Conservation (phyloP, 768 basidiomycete species). For the Boletus tylopilopsis region DNA sequence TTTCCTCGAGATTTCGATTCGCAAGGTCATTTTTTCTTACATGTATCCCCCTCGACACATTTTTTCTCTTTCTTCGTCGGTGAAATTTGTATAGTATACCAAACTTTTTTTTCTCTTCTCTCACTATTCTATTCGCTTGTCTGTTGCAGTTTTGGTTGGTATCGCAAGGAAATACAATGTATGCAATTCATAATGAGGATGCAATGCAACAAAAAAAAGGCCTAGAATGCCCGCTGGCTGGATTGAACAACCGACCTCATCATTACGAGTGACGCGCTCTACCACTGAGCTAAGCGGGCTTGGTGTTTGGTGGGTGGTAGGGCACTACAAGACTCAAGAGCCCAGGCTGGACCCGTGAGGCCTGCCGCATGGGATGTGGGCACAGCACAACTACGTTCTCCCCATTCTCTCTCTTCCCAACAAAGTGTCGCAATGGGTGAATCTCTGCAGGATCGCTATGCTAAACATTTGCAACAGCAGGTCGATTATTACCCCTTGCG, state of each 20-base stretch:
- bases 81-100: conserved; percentile 24
- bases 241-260: conserved; percentile 45
- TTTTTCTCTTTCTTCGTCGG: not conserved
- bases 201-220: not conserved
- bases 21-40: not conserved
- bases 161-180: not conserved
- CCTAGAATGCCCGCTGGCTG: conserved; percentile 36
- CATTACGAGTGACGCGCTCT: conserved; percentile 44
- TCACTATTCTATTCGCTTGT: not conserved
- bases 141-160: not conserved
- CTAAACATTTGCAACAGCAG: too few relatives aligned
- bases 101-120: not conserved
- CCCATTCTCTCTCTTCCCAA: too few relatives aligned
- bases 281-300: conserved; percentile 42
- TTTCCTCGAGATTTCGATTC: conserved; percentile 5
- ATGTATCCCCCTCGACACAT: conserved; percentile 5
- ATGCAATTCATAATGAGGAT: not conserved
- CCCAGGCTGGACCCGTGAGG: too few relatives aligned
- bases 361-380: too few relatives aligned
- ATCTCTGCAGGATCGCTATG: too few relatives aligned
- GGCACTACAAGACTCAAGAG: too few relatives aligned
- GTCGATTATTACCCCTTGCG: too few relatives aligned
- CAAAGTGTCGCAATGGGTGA: too few relatives aligned
- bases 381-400: too few relatives aligned
- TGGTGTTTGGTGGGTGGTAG: too few relatives aligned